These are phyloP conservation scores for Zymoseptoria tritici DNA, from an alignment of 2,329 filamentous ascomycete species.

Conservation along the genomic window DNA sequence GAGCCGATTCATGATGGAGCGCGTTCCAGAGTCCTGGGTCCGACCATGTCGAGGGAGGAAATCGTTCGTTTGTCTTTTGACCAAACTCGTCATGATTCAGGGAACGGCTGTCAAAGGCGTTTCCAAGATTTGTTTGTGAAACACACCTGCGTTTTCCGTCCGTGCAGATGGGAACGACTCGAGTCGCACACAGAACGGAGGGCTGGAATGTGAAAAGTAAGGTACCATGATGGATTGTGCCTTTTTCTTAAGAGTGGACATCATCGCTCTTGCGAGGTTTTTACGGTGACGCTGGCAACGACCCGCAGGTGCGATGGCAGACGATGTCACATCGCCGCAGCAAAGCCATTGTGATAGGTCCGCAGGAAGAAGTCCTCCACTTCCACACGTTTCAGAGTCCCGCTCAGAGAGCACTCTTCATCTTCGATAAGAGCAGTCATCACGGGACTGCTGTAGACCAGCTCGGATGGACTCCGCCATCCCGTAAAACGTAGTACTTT, in stretches of 20 bases:
- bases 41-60: not conserved
- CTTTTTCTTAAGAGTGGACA: not conserved
- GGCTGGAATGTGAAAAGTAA: not conserved
- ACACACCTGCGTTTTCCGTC: not conserved
- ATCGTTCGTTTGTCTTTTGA: not conserved
- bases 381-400: too few relatives aligned
- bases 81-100: not conserved
- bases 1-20: not conserved
- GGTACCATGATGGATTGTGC: not conserved
- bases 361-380: too few relatives aligned
- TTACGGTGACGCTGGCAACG: not conserved
- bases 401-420: too few relatives aligned
- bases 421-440: too few relatives aligned
- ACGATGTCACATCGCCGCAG: not conserved
- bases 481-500: too few relatives aligned
- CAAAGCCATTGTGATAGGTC: too few relatives aligned
- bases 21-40: not conserved
- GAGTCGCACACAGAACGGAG: not conserved
- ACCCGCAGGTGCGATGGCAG: not conserved
- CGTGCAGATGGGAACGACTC: not conserved
- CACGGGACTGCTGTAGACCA: too few relatives aligned
- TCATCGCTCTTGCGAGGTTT: not conserved
- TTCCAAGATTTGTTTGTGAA: not conserved
- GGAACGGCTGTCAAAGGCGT: not conserved
- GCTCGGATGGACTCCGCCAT: too few relatives aligned